Percentiles rank a stretch among this genome's conserved stretches.
phyloP scores from a whole-genome alignment of 2,329 filamentous ascomycete genomes.

The Aspergillus udagawae region DNA sequence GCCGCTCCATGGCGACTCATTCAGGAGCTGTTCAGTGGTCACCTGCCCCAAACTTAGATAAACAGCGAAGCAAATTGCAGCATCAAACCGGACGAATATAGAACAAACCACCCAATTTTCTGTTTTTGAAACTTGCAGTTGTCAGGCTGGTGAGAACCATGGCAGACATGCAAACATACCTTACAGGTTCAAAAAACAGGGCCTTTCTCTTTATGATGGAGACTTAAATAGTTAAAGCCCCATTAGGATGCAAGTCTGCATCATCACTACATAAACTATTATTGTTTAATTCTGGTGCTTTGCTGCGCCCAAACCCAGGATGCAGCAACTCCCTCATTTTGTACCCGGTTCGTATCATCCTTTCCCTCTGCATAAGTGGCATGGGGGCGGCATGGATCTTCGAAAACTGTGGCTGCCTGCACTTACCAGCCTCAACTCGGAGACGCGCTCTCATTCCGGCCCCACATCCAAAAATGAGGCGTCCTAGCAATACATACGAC shows the following conservation, averaged over 20 bases:
- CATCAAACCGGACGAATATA: neutral
- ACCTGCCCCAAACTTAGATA: neutral
- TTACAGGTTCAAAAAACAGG: neutral
- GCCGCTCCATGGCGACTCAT: neutral
- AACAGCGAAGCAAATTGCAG: neutral
- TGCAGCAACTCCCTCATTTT: slow-evolving; percentile 3
- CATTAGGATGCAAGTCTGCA: slow-evolving; percentile 8
- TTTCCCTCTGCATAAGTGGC: slow-evolving; percentile 13
- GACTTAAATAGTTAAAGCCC: neutral
- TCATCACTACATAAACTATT: slow-evolving; percentile 9
- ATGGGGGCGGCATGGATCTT: slow-evolving; percentile 8
- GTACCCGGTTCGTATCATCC: neutral
- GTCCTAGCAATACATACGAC: neutral
- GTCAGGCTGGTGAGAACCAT: neutral
- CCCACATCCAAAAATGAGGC: slow-evolving; percentile 4
- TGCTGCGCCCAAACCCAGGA: slow-evolving; percentile 8
- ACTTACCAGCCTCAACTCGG: slow-evolving; percentile 22
- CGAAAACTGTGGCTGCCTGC: slow-evolving; percentile 17
- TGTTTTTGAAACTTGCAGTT: too few relatives aligned
- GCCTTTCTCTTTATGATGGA: neutral
- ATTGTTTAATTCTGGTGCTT: slow-evolving; percentile 16
- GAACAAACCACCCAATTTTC: neutral
- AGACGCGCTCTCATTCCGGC: slow-evolving; percentile 22
- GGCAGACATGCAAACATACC: neutral
- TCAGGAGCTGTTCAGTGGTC: neutral